Percentiles rank a stretch among this genome's conserved stretches.
These are phyloP conservation scores for Aspergillus transmontanensis DNA, from an alignment of 2,329 filamentous ascomycete species.

Conservation along the genomic window DNA sequence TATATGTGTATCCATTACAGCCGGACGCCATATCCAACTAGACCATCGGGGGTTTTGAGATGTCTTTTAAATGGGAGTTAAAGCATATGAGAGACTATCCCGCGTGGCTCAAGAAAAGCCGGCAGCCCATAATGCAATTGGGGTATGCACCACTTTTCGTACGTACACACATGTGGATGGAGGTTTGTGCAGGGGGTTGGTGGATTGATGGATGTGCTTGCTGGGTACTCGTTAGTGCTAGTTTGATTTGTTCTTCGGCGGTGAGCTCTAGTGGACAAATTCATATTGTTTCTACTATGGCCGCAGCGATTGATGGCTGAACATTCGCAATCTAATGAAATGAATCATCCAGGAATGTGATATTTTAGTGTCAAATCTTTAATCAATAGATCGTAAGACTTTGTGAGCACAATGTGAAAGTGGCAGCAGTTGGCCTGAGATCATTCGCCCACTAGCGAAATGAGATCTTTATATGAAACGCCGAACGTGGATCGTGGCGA, in stretches of 20 bases:
- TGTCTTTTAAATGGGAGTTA: no score
- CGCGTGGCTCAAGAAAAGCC: no score
- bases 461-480: constrained; percentile 2
- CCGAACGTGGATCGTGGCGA: background rate
- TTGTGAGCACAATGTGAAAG: background rate
- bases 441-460: background rate
- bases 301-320: background rate
- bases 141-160: no score
- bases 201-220: no score
- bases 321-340: background rate
- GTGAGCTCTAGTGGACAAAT: background rate
- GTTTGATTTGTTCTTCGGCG: no score
- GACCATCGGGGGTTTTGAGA: background rate
- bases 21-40: background rate
- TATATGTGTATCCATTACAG: background rate
- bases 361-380: background rate
- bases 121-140: no score
- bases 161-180: no score
- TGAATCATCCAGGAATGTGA: background rate
- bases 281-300: background rate
- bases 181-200: no score
- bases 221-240: no score
- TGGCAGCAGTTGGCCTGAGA: background rate
- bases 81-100: no score
- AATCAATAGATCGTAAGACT: constrained; percentile 1